Evolutionary conservation across 2,329 filamentous ascomycete genomes (phyloP), one percentile per base, ranked within the genome.

Genomic region (Cladophialophora bantiana): DNA sequence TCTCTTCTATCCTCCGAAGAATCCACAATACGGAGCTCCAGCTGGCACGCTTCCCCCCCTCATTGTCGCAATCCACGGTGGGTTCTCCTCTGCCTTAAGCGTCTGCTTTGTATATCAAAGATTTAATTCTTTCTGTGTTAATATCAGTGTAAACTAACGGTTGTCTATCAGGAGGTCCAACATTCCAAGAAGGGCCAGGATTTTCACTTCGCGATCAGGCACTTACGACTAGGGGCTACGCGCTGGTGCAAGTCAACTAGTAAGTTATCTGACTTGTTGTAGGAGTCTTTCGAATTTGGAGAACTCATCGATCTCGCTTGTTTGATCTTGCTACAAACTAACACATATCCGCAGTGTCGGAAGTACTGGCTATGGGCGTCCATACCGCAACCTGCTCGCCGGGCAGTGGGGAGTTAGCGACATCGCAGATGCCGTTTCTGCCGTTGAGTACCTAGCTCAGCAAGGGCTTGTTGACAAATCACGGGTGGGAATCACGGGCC

Each of bases 321-420:
- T 50, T 26, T 12, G 3, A 5, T 50, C 45, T 50, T 50, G 85
- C 3, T 87, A 83, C 62, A 84, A 84, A 1, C 81, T 81, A 57
- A 78, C 83, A 12, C 76, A 78, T 2, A 75, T 86, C 38, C 86
- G 87, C 73, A 85, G 86, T 71, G 80, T 79, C 2, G 85, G 85
- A 3, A 85, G 83, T 0, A 82, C 79, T 0, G 84, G 82, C 1
- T 83, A 85, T 71, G 84, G 85, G 0, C 78, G 81, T 3, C 76
- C 77, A 6, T 87, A 86, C 68, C 80, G 84, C 0, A 78, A 84
- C 32, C 76, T 78, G 4, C 76, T 87, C 0, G 82, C 83, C 61
- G 79, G 80, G 0, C 76, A 80, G 31, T 86, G 83, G 83, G 85
- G 85, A 5, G 68, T 83, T 0, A 74, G 83, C 1, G 85, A 87